Evolutionary conservation across 2,329 filamentous ascomycete species (phyloP).

Genomic region (Plenodomus tracheiphilus): DNA sequence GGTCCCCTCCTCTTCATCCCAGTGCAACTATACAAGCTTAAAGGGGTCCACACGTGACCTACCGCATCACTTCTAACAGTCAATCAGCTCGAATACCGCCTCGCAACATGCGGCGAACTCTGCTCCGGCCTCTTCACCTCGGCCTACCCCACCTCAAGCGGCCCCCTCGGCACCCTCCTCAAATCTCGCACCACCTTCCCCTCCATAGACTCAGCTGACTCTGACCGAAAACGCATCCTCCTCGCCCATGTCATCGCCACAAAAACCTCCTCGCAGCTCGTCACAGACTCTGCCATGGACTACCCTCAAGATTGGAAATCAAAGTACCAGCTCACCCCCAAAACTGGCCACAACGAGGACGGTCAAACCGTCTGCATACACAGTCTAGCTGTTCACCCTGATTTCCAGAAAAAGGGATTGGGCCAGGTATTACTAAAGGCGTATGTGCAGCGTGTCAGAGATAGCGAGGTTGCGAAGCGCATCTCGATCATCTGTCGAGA

Average conservation of each 20-base stretch:
- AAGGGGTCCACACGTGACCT: background rate
- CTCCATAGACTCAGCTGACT: slow-evolving; percentile 62
- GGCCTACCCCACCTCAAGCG: slow-evolving; percentile 56
- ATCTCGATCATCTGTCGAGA: slow-evolving; percentile 79
- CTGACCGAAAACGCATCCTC: slow-evolving; percentile 65
- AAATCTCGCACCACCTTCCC: slow-evolving; percentile 59
- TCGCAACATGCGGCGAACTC: slow-evolving; percentile 74
- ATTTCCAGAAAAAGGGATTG: slow-evolving; percentile 73
- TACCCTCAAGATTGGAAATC: slow-evolving; percentile 69
- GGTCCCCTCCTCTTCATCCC: background rate
- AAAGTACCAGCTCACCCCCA: slow-evolving; percentile 36
- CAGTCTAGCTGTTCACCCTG: slow-evolving; percentile 77
- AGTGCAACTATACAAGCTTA: slow-evolving; percentile 13
- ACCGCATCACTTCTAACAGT: background rate
- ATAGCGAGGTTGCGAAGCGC: slow-evolving; percentile 69
- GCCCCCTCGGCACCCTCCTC: slow-evolving; percentile 51
- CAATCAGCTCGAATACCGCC: slow-evolving; percentile 72
- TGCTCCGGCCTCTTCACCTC: slow-evolving; percentile 80
- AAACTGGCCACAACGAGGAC: slow-evolving; percentile 69
- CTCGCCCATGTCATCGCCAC: slow-evolving; percentile 80
- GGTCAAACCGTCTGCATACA: slow-evolving; percentile 80
- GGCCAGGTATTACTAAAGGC: slow-evolving; percentile 74
- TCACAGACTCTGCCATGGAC: slow-evolving; percentile 78
- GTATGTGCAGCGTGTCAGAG: slow-evolving; percentile 76
- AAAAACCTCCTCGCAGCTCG: slow-evolving; percentile 62